Percentiles rank a stretch among this genome's conserved stretches.
These are phyloP conservation scores for Hymenochaete sp. DNA, from an alignment of 1,284 basidiomycete genomes.

Conservation along the genomic window DNA sequence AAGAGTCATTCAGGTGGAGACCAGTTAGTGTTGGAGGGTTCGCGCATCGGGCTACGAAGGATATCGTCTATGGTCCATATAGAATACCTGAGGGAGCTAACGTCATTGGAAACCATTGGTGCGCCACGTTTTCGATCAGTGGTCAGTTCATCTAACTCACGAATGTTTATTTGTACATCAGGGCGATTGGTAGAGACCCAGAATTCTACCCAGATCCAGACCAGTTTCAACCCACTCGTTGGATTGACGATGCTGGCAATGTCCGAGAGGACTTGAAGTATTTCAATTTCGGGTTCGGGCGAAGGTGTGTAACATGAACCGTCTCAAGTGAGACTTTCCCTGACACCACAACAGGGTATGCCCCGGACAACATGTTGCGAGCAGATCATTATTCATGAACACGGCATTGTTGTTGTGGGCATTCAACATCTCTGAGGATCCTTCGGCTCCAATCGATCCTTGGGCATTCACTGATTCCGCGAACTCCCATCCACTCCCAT, in stretches of 20 bases:
- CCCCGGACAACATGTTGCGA: conserved; percentile 50
- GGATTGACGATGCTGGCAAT: conserved; percentile 42
- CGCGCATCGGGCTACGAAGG: conserved; percentile 47
- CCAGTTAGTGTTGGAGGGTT: conserved; percentile 49
- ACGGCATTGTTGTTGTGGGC: conserved; percentile 53
- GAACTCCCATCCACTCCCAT: conserved; percentile 48
- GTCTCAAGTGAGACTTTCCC: neutral
- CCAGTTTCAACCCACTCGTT: conserved; percentile 47
- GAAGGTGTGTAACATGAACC: conserved; percentile 32
- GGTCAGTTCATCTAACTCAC: neutral
- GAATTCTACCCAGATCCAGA: conserved; percentile 50
- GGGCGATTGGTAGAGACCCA: conserved; percentile 33
- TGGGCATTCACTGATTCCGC: conserved; percentile 48
- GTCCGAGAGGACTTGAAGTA: conserved; percentile 40
- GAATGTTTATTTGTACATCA: neutral
- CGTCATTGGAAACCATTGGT: conserved; percentile 59
- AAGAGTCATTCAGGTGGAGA: conserved; percentile 57
- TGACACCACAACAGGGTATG: conserved; percentile 30
- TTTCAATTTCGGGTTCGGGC: conserved; percentile 52
- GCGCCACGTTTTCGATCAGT: conserved; percentile 1
- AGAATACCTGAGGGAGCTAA: conserved; percentile 50
- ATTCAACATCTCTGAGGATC: conserved; percentile 42
- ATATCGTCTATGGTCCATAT: conserved; percentile 51
- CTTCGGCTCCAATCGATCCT: conserved; percentile 43
- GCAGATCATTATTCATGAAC: conserved; percentile 48